Evolutionary conservation across 2,329 filamentous ascomycete species (phyloP).

Genomic region (Amauroascus niger): DNA sequence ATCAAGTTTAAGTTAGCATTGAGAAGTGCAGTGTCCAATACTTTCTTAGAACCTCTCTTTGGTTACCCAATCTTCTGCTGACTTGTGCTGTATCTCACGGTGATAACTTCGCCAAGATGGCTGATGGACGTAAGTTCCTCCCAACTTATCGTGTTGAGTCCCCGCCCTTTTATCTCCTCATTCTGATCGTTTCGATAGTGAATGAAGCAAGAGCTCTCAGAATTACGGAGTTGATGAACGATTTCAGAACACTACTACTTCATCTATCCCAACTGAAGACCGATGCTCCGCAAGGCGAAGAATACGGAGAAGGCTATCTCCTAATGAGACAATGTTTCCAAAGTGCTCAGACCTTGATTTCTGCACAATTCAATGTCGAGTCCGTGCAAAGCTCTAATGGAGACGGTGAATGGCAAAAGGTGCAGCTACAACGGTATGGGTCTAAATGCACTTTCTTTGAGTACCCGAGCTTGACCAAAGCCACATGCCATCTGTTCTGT

Average conservation of each 20-base stretch:
- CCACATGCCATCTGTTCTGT: conserved; percentile 12
- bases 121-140: conserved; percentile 47
- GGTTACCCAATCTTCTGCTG: conserved; percentile 15
- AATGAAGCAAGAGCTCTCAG: conserved; percentile 55
- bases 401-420: conserved; percentile 47
- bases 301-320: conserved; percentile 50
- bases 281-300: conserved; percentile 45
- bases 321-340: conserved; percentile 47
- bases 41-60: conserved; percentile 1
- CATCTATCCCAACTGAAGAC: conserved; percentile 49
- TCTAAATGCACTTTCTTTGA: conserved; percentile 10
- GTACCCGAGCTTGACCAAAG: too few species aligned
- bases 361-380: conserved; percentile 43
- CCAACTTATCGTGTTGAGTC: background rate
- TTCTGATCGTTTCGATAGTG: conserved; percentile 35
- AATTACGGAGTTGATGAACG: conserved; percentile 54
- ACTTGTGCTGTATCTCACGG: conserved; percentile 10
- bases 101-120: conserved; percentile 33
- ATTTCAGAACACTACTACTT: conserved; percentile 52
- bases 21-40: background rate
- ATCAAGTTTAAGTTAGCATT: background rate
- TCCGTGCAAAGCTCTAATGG: conserved; percentile 34
- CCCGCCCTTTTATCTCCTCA: background rate
- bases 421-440: conserved; percentile 46
- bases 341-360: conserved; percentile 47